A percentile compares a stretch with the other conserved stretches of the same genome.
These are phyloP conservation scores for Lavandula angustifolia DNA, from an alignment of 257 asterid species.

Conservation along the genomic window DNA sequence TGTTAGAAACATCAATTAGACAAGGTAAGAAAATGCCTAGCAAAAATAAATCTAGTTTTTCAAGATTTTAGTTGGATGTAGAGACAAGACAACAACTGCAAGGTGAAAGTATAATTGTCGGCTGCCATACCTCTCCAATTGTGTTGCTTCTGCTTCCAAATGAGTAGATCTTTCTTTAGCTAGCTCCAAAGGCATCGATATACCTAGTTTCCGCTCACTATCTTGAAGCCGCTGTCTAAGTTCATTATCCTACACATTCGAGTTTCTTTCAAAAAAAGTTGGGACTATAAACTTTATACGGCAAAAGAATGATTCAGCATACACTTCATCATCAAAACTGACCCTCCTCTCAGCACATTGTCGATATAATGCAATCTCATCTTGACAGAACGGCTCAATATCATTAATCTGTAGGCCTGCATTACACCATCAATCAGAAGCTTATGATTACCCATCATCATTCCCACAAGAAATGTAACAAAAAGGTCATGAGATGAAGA, in stretches of 20 bases:
- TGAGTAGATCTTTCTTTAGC: constrained; percentile 76
- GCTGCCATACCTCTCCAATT: constrained; percentile 69
- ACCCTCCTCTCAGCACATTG: constrained; percentile 63
- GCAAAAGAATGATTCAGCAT: constrained; percentile 4
- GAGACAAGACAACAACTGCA: not conserved
- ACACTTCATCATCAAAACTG: constrained; percentile 26
- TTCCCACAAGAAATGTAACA: not conserved
- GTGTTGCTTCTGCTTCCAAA: constrained; percentile 77
- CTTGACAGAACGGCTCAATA: constrained; percentile 78
- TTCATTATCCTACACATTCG: constrained; percentile 61
- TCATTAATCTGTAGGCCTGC: constrained; percentile 83
- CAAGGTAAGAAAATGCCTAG: constrained; percentile 5
- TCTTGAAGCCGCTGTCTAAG: constrained; percentile 82
- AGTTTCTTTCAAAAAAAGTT: not conserved
- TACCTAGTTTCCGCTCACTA: constrained; percentile 82
- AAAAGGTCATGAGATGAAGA: not conserved
- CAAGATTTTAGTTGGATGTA: not conserved
- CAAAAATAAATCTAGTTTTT: not conserved
- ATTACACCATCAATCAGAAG: constrained; percentile 16
- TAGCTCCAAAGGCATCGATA: constrained; percentile 77
- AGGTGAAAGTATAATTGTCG: not conserved
- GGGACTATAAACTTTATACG: not conserved
- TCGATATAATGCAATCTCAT: constrained; percentile 50
- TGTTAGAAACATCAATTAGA: no score
- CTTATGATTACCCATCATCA: not conserved